Base-by-base conservation (phyloP, 129 eudicot species). In the Oenanthe sinensis region DNA sequence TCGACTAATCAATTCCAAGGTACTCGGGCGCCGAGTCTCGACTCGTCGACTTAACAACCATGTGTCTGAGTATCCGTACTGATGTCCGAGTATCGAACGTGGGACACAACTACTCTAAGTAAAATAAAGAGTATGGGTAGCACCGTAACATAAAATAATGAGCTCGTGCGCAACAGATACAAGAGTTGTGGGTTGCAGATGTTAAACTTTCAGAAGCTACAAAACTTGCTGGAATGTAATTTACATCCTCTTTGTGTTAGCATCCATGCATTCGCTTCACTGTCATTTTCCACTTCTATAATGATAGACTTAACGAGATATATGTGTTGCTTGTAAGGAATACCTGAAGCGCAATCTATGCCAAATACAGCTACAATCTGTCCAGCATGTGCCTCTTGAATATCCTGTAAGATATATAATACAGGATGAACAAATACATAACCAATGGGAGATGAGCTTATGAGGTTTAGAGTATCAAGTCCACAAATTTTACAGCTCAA, bases 331-430 rank as follows among this genome's bases (percentile, higher is more conserved):
- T 75, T 63, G 83, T 48, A 50, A 75, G 71, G 74, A 39, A 39
- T 81, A 91, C 97, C 97, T 82, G 99, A 90, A 79, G 99, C 96
- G 87, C 99, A 96, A 83, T 96, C 99, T 73, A 96, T 89, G 55
- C 99, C 99, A 85, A 92, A 92, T 20, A 96, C 99, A 83, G 99
- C 99, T 83, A 96, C 99, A 63, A 96, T 96, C 87, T 96, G 97
- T 52, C 99, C 99, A 42, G 99, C 99, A 76, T 92, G 99, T 71
- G 99, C 99, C 88, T 96, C 96, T 86, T 90, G 97, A 80, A 96
- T 96, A 82, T 96, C 99, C 99, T 96, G 78, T 73, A 48, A 19
- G 48, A 83, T 40, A 48, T 75, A 63, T 71, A 78, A 75, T 55
- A 22, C 48, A 78, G 46, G 8, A 63, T 60, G 42, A 73, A 67